Base-by-base conservation (phyloP, 305 asterid genomes). In the Fraxinus sp. region DNA sequence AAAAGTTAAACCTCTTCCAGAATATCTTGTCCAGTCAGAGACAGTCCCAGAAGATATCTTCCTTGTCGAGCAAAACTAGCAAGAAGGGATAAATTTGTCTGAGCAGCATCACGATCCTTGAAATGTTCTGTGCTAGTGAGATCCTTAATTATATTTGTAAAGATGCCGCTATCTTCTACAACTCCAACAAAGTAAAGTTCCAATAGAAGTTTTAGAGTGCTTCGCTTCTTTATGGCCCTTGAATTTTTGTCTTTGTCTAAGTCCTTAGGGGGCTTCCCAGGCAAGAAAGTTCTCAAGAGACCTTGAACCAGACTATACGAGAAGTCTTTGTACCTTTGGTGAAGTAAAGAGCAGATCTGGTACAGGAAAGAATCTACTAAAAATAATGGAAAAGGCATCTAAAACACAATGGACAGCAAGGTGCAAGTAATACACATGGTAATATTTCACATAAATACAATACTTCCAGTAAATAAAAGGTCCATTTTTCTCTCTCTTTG, bases 51-150 rank as follows among this genome's bases (percentile, higher is more conserved):
- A 79, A 97, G 92, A 90, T 88, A 92, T 87, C 98, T 93, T 82
- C 97, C 99, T 83, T 95, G 99, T 28, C 98, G 95, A 85, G 99
- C 97, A 90, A 97, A 97, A 91, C 98, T 90, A 80, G 98, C 88
- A 87, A 97, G 94, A 83, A 97, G 99, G 37, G 98, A 95, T 87
- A 97, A 90, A 88, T 93, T 97, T 78, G 96, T 93, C 87, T 96
- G 99, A 72, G 96, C 91, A 89, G 97, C 91, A 85, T 97, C 99
- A 62, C 98, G 98, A 80, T 97, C 98, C 93, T 93, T 95, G 85
- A 97, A 85, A 90, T 97, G 97, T 28, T 97, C 99, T 28, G 87
- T 7, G 85, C 92, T 92, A 55, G 98, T 89, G 80, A 97, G 95
- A 90, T 97, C 99, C 92, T 97, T 97, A 46, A 97, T 88, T 86